phyloP scores from a whole-genome alignment of 75 land plant species.

The Picea glauca region DNA sequence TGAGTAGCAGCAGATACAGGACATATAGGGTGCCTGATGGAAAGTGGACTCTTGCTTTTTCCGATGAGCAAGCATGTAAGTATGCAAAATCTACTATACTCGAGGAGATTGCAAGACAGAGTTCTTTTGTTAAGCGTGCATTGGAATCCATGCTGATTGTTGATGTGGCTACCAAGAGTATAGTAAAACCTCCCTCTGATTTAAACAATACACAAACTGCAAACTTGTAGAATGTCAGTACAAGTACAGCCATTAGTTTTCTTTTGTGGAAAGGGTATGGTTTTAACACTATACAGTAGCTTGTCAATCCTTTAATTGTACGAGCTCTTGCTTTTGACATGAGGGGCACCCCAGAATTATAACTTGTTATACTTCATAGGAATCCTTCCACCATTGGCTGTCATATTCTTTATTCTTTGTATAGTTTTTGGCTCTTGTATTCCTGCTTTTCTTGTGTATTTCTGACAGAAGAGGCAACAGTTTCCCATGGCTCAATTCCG shows the following conservation, averaged over 20 bases:
- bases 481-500: background rate
- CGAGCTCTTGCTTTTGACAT: background rate
- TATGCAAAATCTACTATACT: constrained; percentile 55
- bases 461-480: constrained; percentile 1
- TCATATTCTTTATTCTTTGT: constrained; percentile 3
- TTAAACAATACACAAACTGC: background rate
- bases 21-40: constrained; percentile 70
- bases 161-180: constrained; percentile 6
- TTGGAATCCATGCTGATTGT: constrained; percentile 48
- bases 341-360: background rate
- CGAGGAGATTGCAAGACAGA: constrained; percentile 50
- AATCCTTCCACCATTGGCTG: background rate
- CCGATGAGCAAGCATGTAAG: constrained; percentile 67
- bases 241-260: background rate
- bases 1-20: constrained; percentile 31
- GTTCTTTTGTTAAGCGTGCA: constrained; percentile 40
- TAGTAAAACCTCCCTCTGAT: background rate
- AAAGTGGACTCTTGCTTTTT: constrained; percentile 94
- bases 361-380: background rate
- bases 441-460: background rate
- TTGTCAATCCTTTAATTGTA: background rate
- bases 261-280: background rate
- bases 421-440: background rate
- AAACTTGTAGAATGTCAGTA: background rate
- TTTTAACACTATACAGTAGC: background rate